These are phyloP conservation scores for Colletotrichum plurivorum DNA, from an alignment of 2,329 filamentous ascomycete genomes.

Conservation along the genomic window DNA sequence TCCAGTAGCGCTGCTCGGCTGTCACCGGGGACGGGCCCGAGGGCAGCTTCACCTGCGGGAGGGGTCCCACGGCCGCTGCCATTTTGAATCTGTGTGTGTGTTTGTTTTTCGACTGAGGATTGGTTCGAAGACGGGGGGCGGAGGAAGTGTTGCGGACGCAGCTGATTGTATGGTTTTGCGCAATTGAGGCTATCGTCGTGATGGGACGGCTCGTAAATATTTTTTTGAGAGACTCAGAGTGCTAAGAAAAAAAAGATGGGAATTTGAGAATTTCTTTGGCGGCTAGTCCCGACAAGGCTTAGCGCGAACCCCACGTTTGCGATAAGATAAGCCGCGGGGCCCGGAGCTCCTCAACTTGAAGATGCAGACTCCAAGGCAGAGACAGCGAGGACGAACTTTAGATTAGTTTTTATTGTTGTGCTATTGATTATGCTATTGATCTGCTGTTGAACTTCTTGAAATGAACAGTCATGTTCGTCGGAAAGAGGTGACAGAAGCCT, in stretches of 20 bases:
- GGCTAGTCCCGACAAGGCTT: conserved; percentile 2
- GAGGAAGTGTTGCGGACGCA: too few relatives aligned
- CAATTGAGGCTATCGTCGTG: conserved; percentile 33
- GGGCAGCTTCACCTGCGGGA: conserved; percentile 86
- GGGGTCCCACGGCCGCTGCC: conserved; percentile 87
- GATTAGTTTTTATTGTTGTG: too few relatives aligned
- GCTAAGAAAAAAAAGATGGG: conserved; percentile 33
- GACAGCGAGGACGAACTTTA: too few relatives aligned
- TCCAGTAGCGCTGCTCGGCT: conserved; percentile 96
- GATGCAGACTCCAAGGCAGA: not conserved
- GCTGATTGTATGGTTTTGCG: not conserved
- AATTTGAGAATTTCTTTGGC: conserved; percentile 40
- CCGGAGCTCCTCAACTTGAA: not conserved
- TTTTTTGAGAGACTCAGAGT: conserved; percentile 13
- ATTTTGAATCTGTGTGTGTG: conserved; percentile 61
- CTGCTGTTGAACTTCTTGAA: too few relatives aligned
- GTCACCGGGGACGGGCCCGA: conserved; percentile 86
- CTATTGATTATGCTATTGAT: too few relatives aligned
- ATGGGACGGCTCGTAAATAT: conserved; percentile 19
- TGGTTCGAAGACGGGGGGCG: not conserved
- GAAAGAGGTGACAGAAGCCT: too few relatives aligned
- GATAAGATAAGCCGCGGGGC: conserved; percentile 41
- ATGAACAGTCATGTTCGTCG: too few relatives aligned
- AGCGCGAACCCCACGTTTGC: conserved; percentile 21
- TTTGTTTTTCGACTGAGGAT: not conserved